Percentiles rank a stretch among this genome's conserved stretches.
Conservation (phyloP, 2,329 filamentous ascomycete genomes). For the Diaporthe citri region DNA sequence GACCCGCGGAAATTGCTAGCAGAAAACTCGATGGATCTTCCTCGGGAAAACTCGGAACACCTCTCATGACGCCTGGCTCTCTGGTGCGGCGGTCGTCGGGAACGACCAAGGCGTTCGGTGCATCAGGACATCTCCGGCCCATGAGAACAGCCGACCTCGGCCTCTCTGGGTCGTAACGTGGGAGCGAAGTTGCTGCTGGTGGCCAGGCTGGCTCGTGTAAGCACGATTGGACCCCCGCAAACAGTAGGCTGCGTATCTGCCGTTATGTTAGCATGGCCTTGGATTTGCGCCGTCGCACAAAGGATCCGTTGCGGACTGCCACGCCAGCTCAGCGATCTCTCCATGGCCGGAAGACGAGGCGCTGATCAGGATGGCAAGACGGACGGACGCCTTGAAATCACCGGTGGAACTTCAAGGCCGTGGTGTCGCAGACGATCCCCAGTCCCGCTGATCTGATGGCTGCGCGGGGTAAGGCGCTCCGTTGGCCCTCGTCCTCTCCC, state of each 20-base stretch:
- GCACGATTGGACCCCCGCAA: constrained; percentile 13
- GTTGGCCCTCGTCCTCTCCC: constrained; percentile 1
- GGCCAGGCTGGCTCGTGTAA: background rate
- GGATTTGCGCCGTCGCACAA: constrained; percentile 11
- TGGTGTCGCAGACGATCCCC: constrained; percentile 1
- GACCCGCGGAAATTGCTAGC: constrained; percentile 13
- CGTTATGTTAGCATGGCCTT: background rate
- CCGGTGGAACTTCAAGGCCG: background rate
- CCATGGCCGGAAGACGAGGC: background rate
- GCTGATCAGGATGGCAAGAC: constrained; percentile 5
- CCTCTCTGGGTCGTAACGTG: background rate
- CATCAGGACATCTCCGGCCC: constrained; percentile 3
- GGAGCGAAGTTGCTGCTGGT: background rate
- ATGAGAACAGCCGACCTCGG: constrained; percentile 18
- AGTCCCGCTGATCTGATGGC: constrained; percentile 4
- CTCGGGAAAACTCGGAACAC: constrained; percentile 29
- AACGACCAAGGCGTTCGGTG: background rate
- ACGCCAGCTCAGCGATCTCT: background rate
- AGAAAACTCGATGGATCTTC: background rate
- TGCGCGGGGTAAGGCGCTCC: constrained; percentile 1
- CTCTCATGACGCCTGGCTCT: background rate
- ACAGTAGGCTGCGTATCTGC: background rate
- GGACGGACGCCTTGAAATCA: constrained; percentile 5
- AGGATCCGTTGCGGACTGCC: background rate
- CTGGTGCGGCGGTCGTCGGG: background rate